Conservation (phyloP, 2,329 filamentous ascomycete species). For the Hortaea sp. region DNA sequence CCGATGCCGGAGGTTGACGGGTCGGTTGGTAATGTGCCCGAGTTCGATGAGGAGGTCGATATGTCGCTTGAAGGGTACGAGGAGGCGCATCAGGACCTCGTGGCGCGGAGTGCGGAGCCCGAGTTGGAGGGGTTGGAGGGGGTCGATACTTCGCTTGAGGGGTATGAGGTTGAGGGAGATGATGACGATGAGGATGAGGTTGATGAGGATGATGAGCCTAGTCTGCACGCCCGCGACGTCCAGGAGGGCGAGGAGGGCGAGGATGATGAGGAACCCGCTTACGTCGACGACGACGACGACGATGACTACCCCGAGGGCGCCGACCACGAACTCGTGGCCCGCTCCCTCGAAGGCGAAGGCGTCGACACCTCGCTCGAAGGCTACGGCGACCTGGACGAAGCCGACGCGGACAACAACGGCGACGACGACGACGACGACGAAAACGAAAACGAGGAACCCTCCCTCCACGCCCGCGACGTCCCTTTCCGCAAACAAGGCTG, state of each 20-base stretch:
- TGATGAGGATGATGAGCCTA: not conserved
- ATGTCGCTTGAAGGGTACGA: not conserved
- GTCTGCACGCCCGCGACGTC: not conserved
- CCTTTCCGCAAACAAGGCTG: not conserved
- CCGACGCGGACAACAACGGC: not conserved
- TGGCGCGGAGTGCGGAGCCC: not conserved
- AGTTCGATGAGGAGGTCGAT: not conserved
- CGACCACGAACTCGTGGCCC: not conserved
- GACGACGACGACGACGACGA: not conserved
- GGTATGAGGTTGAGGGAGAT: not conserved
- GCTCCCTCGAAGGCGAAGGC: not conserved
- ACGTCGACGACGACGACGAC: not conserved
- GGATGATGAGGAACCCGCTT: not conserved
- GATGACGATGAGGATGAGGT: not conserved
- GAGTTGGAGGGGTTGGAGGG: constrained; percentile 1
- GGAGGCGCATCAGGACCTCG: not conserved
- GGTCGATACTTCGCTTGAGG: constrained; percentile 4
- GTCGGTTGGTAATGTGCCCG: not conserved
- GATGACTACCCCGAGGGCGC: not conserved
- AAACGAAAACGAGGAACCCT: not conserved
- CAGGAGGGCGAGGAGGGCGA: not conserved
- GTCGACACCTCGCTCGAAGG: constrained; percentile 6
- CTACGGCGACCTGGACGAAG: not conserved
- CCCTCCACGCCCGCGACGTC: not conserved
- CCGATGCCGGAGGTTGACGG: not conserved